A percentile compares a stretch with the other conserved stretches of the same genome.
phyloP scores from a whole-genome alignment of 129 eudicot species.

The Artemisia tridentata region DNA sequence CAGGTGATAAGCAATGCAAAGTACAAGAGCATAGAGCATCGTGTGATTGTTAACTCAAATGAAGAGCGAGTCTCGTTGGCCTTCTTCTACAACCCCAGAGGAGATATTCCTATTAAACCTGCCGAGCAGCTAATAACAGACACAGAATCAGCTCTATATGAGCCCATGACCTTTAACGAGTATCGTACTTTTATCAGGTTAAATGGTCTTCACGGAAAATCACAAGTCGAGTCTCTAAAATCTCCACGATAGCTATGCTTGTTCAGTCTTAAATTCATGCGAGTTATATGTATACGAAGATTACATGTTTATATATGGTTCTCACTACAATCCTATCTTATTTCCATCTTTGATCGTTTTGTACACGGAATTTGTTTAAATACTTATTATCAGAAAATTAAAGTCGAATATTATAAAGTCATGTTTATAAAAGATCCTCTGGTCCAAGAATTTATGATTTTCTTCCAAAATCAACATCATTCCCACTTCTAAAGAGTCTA shows the following conservation, averaged over 20 bases:
- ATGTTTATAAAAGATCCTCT: too few species aligned
- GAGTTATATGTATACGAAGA: neutral
- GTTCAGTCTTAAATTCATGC: neutral
- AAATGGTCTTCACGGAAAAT: constrained; percentile 57
- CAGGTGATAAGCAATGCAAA: constrained; percentile 61
- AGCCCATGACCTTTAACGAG: constrained; percentile 49
- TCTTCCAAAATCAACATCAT: too few species aligned
- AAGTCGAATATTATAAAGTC: too few species aligned
- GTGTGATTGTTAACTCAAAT: constrained; percentile 55
- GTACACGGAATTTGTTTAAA: too few species aligned
- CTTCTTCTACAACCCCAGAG: constrained; percentile 67
- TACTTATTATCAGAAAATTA: too few species aligned
- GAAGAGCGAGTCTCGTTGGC: constrained; percentile 66
- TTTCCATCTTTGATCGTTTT: neutral
- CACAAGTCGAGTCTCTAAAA: constrained; percentile 57
- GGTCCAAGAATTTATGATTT: too few species aligned
- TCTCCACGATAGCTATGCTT: constrained; percentile 35
- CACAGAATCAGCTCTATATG: constrained; percentile 38
- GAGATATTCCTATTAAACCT: constrained; percentile 50
- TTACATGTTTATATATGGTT: neutral
- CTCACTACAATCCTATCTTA: neutral
- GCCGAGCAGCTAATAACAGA: constrained; percentile 46
- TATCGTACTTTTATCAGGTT: constrained; percentile 53
- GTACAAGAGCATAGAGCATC: constrained; percentile 70
- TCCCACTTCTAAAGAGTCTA: too few species aligned